A percentile compares a stretch with the other conserved stretches of the same genome.
Evolutionary conservation across 495 filamentous ascomycete genomes (phyloP).

Genomic region (Talaromyces liani): DNA sequence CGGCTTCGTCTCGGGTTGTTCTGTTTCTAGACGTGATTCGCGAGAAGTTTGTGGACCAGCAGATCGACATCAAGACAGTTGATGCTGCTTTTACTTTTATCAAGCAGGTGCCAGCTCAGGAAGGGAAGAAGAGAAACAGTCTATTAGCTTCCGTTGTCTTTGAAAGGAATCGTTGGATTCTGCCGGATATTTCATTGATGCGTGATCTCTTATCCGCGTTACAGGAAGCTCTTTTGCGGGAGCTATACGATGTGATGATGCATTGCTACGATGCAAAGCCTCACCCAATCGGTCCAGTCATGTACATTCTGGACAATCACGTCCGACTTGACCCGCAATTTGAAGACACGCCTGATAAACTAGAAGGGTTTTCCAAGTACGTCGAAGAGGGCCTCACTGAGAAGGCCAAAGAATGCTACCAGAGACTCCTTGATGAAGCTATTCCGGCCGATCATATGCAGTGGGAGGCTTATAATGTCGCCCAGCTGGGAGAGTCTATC

Average conservation of each 20-base stretch:
- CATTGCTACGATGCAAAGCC: conserved; percentile 82
- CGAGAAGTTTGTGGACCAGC: conserved; percentile 78
- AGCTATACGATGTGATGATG: conserved; percentile 79
- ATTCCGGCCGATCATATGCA: conserved; percentile 67
- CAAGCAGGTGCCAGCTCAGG: conserved; percentile 55
- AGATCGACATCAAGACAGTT: conserved; percentile 71
- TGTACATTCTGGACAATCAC: conserved; percentile 78
- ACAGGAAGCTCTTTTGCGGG: conserved; percentile 76
- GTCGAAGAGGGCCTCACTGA: conserved; percentile 64
- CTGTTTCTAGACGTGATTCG: conserved; percentile 79
- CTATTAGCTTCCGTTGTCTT: conserved; percentile 38
- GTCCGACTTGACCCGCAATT: conserved; percentile 74
- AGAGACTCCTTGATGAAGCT: conserved; percentile 59
- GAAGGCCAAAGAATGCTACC: conserved; percentile 68
- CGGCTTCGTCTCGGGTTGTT: conserved; percentile 69
- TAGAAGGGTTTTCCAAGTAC: conserved; percentile 58
- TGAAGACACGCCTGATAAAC: conserved; percentile 57
- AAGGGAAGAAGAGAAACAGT: conserved; percentile 47
- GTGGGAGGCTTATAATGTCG: conserved; percentile 82
- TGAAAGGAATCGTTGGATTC: conserved; percentile 66
- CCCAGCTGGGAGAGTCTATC: conserved; percentile 78
- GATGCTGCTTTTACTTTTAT: conserved; percentile 75
- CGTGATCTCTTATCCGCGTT: conserved; percentile 66
- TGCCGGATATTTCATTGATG: conserved; percentile 68
- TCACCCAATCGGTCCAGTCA: conserved; percentile 68